Base-by-base conservation (phyloP, 257 asterid genomes). In the Penstemon barbatus region DNA sequence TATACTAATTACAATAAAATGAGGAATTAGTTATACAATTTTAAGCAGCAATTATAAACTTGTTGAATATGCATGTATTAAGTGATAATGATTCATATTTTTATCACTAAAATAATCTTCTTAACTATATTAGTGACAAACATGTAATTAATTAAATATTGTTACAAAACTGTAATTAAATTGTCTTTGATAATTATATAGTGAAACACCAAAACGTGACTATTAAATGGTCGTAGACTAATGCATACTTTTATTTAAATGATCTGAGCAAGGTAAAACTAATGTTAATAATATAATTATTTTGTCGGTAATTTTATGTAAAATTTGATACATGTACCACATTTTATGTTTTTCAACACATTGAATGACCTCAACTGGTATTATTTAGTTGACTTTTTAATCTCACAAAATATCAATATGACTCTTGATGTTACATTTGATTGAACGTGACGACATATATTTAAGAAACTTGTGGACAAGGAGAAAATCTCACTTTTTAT, bases 341-440 rank as follows among this genome's bases (percentile, higher is more conserved):
- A 42, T 7, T 13, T 48, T 59, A 9, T n/a, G 5, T 19, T 58
- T 46, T n/a, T 52, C 46, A 11, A 11, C 19, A 52, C 11, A 2
- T 58, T 46, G 3, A 38, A 4, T 5, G 6, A 45, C 4, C 33
- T 25, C 33, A 25, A 25, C 2, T 25, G 2, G 33, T 25, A 25
- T 25, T 25, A 25, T 4, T 5, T 63, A 8, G 62, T 69, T 73
- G 79, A 65, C 63, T 40, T 70, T 53, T 39, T n/a, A 5, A 36
- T 63, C 50, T 65, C 68, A 68, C 75, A n/a, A 4, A 54, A 0
- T 25, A 0, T 25, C 60, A 52, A 59, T 36, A n/a, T n/a, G 6
- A 9, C 12, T 64, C 3, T 44, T 61, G 72, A 68, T 75, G 74
- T 65, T 60, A 70, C 57, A 4, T 48, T 48, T 13, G 71, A 68